Evolutionary conservation across 306 rosid species (phyloP).

Genomic region (Calophaca sinica): DNA sequence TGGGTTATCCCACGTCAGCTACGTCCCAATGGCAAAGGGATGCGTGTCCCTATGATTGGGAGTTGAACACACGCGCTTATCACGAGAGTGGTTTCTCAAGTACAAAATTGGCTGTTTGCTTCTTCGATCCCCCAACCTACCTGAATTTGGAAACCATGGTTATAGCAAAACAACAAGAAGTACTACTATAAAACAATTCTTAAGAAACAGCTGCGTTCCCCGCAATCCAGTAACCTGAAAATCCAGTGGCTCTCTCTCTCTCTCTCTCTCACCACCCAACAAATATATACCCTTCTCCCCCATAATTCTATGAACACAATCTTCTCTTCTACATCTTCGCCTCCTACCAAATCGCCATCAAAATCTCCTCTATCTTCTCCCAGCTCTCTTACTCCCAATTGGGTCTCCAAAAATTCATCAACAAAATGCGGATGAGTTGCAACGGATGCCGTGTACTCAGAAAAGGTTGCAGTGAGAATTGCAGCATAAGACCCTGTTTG

Average conservation of each 20-base stretch:
- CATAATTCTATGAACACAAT: conserved; percentile 2
- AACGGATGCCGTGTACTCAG: conserved; percentile 91
- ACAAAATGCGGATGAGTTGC: conserved; percentile 97
- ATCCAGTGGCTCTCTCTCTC: conserved; percentile 53
- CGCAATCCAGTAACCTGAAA: conserved; percentile 49
- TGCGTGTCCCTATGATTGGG: conserved; percentile 51
- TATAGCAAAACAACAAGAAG: neutral
- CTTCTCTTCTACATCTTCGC: neutral
- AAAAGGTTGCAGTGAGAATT: conserved; percentile 92
- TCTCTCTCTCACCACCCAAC: conserved; percentile 8
- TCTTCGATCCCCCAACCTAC: conserved; percentile 54
- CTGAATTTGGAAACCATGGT: conserved; percentile 71
- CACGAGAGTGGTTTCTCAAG: neutral
- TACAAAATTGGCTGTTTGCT: conserved; percentile 26
- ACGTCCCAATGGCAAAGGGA: conserved; percentile 46
- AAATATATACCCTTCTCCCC: conserved; percentile 36
- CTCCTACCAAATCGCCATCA: conserved; percentile 37
- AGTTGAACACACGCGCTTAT: conserved; percentile 40
- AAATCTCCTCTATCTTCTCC: conserved; percentile 5
- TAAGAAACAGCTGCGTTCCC: conserved; percentile 60
- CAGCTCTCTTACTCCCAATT: neutral
- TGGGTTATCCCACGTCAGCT: conserved; percentile 25
- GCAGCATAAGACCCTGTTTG: conserved; percentile 91
- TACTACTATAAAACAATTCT: conserved; percentile 34
- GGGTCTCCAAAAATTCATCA: neutral